These are phyloP conservation scores for Monascus purpureus DNA, from an alignment of 495 filamentous ascomycete genomes.

Conservation along the genomic window DNA sequence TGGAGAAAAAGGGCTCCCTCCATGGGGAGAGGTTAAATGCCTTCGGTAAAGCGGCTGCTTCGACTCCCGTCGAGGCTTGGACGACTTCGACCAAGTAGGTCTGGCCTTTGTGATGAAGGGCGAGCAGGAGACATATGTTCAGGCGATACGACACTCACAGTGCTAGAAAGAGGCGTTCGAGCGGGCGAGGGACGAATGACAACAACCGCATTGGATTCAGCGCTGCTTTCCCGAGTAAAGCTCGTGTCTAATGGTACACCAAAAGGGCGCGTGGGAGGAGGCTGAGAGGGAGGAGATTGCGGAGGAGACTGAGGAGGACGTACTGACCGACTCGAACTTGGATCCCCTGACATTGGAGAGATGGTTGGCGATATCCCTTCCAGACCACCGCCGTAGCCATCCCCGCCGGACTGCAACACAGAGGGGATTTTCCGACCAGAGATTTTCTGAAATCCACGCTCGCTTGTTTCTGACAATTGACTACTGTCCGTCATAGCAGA, in stretches of 20 bases:
- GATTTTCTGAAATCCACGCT: slow-evolving; percentile 45
- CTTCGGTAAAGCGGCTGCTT: slow-evolving; percentile 42
- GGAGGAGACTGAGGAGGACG: slow-evolving; percentile 13
- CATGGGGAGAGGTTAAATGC: slow-evolving; percentile 4
- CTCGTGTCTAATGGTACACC: slow-evolving; percentile 24
- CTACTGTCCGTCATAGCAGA: slow-evolving; percentile 30
- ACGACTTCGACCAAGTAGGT: slow-evolving; percentile 39
- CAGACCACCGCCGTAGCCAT: slow-evolving; percentile 48
- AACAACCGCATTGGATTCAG: slow-evolving; percentile 14
- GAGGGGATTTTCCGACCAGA: slow-evolving; percentile 62
- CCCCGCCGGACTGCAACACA: slow-evolving; percentile 52
- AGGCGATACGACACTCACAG: slow-evolving; percentile 18
- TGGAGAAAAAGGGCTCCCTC: too few species aligned
- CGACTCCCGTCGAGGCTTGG: slow-evolving; percentile 40
- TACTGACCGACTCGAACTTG: too few species aligned
- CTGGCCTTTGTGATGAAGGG: slow-evolving; percentile 17
- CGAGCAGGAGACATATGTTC: slow-evolving; percentile 12
- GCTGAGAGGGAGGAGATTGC: slow-evolving; percentile 12
- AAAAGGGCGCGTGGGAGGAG: slow-evolving; percentile 20
- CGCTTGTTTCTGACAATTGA: slow-evolving; percentile 20
- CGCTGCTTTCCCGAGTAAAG: slow-evolving; percentile 20
- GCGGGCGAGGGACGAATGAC: slow-evolving; percentile 34
- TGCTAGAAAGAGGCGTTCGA: slow-evolving; percentile 32
- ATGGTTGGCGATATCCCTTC: slow-evolving; percentile 10
- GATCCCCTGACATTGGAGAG: too few species aligned